Base-by-base conservation (phyloP, 2,329 filamentous ascomycete species). In the Monosporascus sp. region DNA sequence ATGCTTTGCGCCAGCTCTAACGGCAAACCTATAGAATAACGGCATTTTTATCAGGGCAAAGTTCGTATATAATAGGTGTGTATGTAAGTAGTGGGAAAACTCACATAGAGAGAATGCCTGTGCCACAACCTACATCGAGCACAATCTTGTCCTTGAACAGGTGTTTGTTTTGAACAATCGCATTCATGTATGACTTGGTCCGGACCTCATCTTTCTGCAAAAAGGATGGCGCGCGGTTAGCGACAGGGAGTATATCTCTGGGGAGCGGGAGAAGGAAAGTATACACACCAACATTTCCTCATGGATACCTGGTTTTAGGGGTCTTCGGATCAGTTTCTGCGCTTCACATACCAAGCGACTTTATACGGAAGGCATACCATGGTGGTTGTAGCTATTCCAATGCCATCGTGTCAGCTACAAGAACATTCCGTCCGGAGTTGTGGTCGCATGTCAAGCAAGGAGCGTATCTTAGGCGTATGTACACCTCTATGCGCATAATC, bases 91-190 rank as follows among this genome's bases (percentile, higher is more conserved):
- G 55, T 14, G 54, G 52, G 37, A 52, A 47, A 50, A 72, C 85
- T 68, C 82, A 97, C 94, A 99, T 97, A 84, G 91, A 96, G 65
- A 99, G 89, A 73, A 99, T 99, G 65, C 89, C 89, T 55, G 94
- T 99, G 69, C 94, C 93, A 73, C 93, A 99, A 72, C 93, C 93
- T 56, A 99, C 94, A 75, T 99, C 93, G 60, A 99, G 88, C 61
- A 99, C 91, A 59, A 96, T 72, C 77, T 81, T 81, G 70, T 81
- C 78, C 72, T 96, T 93, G 79, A 94, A 93, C 27, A 94, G 77
- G 71, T 97, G 94, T 74, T 87, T 89, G 79, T 97, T 99, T 75
- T 97, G 92, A 70, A 96, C 86, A 71, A 99, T 97, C 49, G 94
- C 85, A 72, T 97, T 93, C 80, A 96, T 93, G 80, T 99, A 99